Conservation (phyloP, 2,329 filamentous ascomycete genomes). For the Alternaria triticina region DNA sequence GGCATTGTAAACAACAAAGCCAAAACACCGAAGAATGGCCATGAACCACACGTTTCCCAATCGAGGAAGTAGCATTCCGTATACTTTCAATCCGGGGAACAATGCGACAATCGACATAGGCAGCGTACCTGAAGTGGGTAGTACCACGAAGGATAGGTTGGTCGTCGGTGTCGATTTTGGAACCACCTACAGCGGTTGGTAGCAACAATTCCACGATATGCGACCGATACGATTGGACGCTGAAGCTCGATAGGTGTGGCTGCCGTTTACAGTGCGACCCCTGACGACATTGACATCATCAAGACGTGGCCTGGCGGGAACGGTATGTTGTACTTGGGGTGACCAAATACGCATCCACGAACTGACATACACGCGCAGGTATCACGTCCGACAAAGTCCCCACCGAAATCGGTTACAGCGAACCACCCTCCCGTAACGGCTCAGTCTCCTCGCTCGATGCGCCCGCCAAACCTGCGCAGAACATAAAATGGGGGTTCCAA, state of each 20-base stretch:
- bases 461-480: conserved; percentile 25
- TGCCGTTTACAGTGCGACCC: conserved; percentile 75
- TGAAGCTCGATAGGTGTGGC: conserved; percentile 62
- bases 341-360: not conserved
- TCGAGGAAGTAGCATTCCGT: conserved; percentile 40
- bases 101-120: conserved; percentile 29
- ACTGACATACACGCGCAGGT: conserved; percentile 29
- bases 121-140: conserved; percentile 16
- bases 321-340: conserved; percentile 49
- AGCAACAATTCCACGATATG: not conserved
- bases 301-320: conserved; percentile 83
- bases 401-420: conserved; percentile 71
- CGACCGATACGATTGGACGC: not conserved
- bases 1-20: conserved; percentile 2
- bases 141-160: conserved; percentile 62
- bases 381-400: conserved; percentile 90
- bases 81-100: conserved; percentile 37
- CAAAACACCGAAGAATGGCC: conserved; percentile 2
- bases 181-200: conserved; percentile 76
- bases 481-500: conserved; percentile 79
- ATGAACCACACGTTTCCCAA: conserved; percentile 33
- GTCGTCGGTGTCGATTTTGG: conserved; percentile 85
- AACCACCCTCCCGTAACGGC: conserved; percentile 15
- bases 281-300: conserved; percentile 82
- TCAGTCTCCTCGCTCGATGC: conserved; percentile 28